Percentiles rank a stretch among this genome's conserved stretches.
Conservation (phyloP, 306 rosid species). For the Vigna mungo region DNA sequence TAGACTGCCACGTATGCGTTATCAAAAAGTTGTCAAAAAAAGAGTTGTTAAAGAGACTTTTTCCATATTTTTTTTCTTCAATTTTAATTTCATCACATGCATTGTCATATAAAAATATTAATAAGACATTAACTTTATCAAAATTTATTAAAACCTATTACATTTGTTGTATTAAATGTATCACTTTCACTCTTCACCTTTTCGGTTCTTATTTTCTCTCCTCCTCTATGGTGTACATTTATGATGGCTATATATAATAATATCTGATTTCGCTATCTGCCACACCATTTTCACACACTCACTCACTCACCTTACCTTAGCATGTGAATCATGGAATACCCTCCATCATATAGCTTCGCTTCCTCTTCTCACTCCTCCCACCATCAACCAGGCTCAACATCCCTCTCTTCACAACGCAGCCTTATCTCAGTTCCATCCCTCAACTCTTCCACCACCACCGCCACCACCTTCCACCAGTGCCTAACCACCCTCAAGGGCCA, state of each 20-base stretch:
- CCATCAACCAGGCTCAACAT: conserved; percentile 21
- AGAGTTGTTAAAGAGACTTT: too few species aligned
- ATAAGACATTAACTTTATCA: too few species aligned
- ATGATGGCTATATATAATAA: conserved; percentile 42
- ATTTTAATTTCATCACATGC: too few species aligned
- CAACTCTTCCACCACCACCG: conserved; percentile 30
- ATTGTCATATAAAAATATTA: too few species aligned
- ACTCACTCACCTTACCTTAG: conserved; percentile 16
- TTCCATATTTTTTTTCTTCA: too few species aligned
- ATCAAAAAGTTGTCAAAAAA: too few species aligned
- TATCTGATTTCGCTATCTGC: conserved; percentile 43
- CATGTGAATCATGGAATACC: conserved; percentile 69
- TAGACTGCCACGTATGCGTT: too few species aligned
- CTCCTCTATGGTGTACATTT: not conserved
- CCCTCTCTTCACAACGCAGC: conserved; percentile 63
- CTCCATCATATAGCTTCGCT: conserved; percentile 41
- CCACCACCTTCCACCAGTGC: conserved; percentile 49
- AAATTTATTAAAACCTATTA: too few species aligned
- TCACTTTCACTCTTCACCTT: too few species aligned
- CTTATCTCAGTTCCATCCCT: conserved; percentile 64
- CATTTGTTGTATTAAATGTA: too few species aligned
- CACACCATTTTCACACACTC: conserved; percentile 26
- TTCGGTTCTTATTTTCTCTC: not conserved
- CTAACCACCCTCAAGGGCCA: conserved; percentile 67
- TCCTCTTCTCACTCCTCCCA: conserved; percentile 52